phyloP scores from a whole-genome alignment of 257 asterid species.

The Plantago elongata region DNA sequence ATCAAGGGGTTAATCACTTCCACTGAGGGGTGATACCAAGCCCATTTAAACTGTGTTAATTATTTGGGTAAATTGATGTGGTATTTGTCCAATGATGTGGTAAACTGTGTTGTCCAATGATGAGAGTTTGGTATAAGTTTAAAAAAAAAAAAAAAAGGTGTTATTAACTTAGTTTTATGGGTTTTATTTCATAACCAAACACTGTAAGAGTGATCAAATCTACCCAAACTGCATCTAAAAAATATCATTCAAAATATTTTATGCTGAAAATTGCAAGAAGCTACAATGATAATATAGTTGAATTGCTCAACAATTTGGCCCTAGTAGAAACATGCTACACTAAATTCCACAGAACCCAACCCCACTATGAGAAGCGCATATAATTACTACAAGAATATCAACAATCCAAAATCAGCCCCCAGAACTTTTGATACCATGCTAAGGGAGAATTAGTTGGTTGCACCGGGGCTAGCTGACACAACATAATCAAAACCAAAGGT shows the following conservation, averaged over 20 bases:
- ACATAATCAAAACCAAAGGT: background rate
- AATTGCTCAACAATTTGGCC: background rate
- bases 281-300: background rate
- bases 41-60: background rate
- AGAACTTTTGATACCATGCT: slow-evolving; percentile 1
- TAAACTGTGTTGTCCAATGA: too few species aligned
- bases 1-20: slow-evolving; percentile 5
- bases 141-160: too few species aligned
- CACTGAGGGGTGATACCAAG: slow-evolving; percentile 1
- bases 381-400: background rate
- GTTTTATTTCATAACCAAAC: too few species aligned
- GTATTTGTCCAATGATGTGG: background rate
- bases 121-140: too few species aligned
- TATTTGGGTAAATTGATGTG: slow-evolving; percentile 3
- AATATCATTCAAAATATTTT: background rate
- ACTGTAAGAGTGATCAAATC: background rate
- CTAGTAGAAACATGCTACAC: background rate
- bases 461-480: slow-evolving; percentile 3
- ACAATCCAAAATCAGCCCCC: background rate
- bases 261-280: background rate
- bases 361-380: background rate
- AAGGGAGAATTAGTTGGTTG: slow-evolving; percentile 12
- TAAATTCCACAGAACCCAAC: background rate
- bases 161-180: too few species aligned
- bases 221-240: background rate